Evolutionary conservation across 345 rosid genomes (phyloP).

Genomic region (Draba incana): DNA sequence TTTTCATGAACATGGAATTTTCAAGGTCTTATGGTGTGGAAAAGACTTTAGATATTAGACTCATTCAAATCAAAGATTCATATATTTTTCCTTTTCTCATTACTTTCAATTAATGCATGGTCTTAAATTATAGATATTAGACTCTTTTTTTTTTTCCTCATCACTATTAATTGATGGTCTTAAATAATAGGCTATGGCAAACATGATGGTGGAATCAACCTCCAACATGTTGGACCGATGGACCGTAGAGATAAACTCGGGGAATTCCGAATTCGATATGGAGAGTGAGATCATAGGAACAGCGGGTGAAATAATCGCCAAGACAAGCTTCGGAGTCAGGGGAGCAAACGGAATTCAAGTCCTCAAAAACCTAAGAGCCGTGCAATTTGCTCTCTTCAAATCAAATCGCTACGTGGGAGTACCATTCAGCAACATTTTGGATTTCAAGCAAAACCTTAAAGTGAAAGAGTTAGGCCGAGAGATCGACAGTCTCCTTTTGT

Average conservation of each 20-base stretch:
- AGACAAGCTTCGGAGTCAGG: conserved; percentile 79
- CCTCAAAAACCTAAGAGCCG: conserved; percentile 64
- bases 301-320: conserved; percentile 88
- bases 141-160: conserved; percentile 8
- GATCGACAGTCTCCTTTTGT: conserved; percentile 63
- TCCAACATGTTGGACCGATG: conserved; percentile 74
- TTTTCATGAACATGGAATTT: conserved; percentile 16
- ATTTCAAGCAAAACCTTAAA: conserved; percentile 54
- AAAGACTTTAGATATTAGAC: conserved; percentile 27
- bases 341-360: conserved; percentile 60
- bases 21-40: conserved; percentile 20
- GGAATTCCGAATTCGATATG: conserved; percentile 60
- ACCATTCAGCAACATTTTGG: conserved; percentile 62
- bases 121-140: conserved; percentile 36
- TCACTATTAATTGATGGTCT: conserved; percentile 1
- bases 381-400: conserved; percentile 75
- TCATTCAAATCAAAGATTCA: conserved; percentile 31
- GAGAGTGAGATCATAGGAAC: conserved; percentile 67
- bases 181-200: conserved; percentile 62
- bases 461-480: conserved; percentile 68
- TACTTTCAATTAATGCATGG: not conserved
- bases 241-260: conserved; percentile 51
- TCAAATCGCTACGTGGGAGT: conserved; percentile 85
- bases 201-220: conserved; percentile 82
- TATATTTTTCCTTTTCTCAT: conserved; percentile 11